Evolutionary conservation across 176 grass and related monocot genomes (phyloP).

Genomic region (Lolium rigidum): DNA sequence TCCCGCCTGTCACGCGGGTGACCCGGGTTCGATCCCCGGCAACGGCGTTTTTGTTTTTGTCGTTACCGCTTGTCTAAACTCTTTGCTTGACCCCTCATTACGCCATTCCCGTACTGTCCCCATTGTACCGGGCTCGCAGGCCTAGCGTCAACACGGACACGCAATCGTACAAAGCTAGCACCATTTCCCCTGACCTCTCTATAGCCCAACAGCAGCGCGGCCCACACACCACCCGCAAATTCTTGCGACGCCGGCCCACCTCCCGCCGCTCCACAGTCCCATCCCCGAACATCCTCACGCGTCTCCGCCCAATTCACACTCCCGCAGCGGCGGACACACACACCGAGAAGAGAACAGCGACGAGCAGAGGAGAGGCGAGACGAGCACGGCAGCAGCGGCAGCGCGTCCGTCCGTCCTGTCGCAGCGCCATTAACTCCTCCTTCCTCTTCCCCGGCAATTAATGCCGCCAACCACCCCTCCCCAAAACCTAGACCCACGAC

Average conservation of each 20-base stretch:
- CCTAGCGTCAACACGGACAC: too few relatives aligned
- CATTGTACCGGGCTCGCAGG: too few relatives aligned
- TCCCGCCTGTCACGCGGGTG: conserved; percentile 91
- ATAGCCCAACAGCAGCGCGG: not conserved
- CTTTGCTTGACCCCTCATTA: too few relatives aligned
- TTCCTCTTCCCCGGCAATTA: conserved; percentile 57
- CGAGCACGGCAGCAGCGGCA: not conserved
- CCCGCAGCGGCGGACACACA: not conserved
- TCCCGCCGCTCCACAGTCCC: not conserved
- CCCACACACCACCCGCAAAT: not conserved
- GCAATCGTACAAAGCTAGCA: too few relatives aligned
- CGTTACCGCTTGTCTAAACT: too few relatives aligned
- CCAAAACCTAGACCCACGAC: conserved; percentile 51
- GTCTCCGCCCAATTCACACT: not conserved
- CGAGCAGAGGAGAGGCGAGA: not conserved
- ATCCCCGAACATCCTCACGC: not conserved
- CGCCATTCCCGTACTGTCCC: too few relatives aligned
- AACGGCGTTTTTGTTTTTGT: conserved; percentile 43
- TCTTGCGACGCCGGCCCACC: not conserved
- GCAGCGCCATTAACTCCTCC: conserved; percentile 52
- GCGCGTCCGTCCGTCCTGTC: not conserved
- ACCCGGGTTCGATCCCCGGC: conserved; percentile 98
- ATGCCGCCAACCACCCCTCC: conserved; percentile 51
- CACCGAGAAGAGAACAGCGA: not conserved
- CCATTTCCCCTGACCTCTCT: not conserved